Evolutionary conservation across 495 filamentous ascomycete genomes (phyloP), one percentile per base, ranked within the genome.

Genomic region (Saxispiralis lemnorum): DNA sequence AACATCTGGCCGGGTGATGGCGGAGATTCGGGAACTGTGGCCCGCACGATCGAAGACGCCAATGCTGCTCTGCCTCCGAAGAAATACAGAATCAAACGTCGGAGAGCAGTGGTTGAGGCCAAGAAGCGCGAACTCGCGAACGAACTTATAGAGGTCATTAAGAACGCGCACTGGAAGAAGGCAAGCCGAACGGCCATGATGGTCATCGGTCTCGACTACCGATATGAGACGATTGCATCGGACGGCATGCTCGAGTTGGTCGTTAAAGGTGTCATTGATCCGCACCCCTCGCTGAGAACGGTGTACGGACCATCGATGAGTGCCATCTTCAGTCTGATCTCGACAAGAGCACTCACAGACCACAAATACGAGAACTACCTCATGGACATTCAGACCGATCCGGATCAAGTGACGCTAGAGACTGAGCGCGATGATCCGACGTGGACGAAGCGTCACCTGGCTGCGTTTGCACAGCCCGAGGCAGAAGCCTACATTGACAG

Each of bases 141-240:
- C 44, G 83, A 93, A 52, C 69, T 99, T 32, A 77, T 87, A 2
- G 74, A 82, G 32, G 59, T 84, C 41, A 79, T 83, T 0, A 73
- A 74, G 44, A 69, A 72, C 17, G 81, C 83, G 0, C 92, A 96
- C 56, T 99, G 89, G 89, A 96, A 93, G 68, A 82, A 93, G 48
- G 88, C 86, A 9, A 83, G 75, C 45, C 70, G 89, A 20, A 87
- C 84, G 34, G 82, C 80, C 12, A 80, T 86, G 17, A 87, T 96
- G 50, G 79, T 93, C 13, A 72, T 87, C 46, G 87, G 86, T 44
- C 71, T 93, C 50, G 85, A 82, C 40, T 69, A 94, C 35, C 76
- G 92, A 34, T 94, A 94, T 51, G 81, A 94, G 46, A 79, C 75
- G 15, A 75, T 99, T 45, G 83, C 83, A 10, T 80, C 79, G 35